Percentiles rank a stretch among this genome's conserved stretches.
phyloP scores from a whole-genome alignment of 306 rosid genomes.

The Castanea mollissima region DNA sequence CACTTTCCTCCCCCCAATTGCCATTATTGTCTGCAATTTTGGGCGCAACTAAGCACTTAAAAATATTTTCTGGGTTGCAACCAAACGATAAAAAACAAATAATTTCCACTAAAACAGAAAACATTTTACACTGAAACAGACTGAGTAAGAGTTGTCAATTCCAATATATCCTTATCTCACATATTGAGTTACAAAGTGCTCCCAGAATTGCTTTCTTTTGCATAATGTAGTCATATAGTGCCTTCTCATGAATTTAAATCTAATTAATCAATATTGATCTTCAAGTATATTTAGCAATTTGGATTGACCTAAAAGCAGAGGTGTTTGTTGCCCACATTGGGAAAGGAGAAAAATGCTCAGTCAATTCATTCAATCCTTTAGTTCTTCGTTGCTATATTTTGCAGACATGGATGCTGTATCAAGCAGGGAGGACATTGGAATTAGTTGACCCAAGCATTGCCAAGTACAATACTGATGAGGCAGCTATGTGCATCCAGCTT shows the following conservation, averaged over 20 bases:
- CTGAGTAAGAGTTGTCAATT: too few species aligned
- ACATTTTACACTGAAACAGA: too few species aligned
- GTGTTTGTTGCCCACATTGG: background rate
- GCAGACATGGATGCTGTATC: slow-evolving; percentile 80
- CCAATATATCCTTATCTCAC: background rate
- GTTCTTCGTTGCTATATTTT: slow-evolving; percentile 13
- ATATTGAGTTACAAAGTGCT: background rate
- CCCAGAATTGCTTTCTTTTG: background rate
- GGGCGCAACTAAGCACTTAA: too few species aligned
- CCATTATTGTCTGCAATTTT: too few species aligned
- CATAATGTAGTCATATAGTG: background rate
- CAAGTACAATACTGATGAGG: slow-evolving; percentile 67
- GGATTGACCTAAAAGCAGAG: background rate
- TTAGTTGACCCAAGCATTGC: slow-evolving; percentile 49
- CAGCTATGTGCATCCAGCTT: slow-evolving; percentile 83
- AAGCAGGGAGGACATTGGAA: slow-evolving; percentile 59
- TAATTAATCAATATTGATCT: background rate
- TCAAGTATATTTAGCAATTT: background rate
- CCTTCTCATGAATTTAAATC: background rate
- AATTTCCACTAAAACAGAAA: too few species aligned
- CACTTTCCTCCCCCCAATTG: too few species aligned
- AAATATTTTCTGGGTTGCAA: too few species aligned
- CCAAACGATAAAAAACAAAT: too few species aligned
- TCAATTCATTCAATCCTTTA: slow-evolving; percentile 3
- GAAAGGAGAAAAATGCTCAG: background rate